A percentile compares a stretch with the other conserved stretches of the same genome.
Conservation (phyloP, 352 stramenopile genomes). For the Phytophthora hibernalis region DNA sequence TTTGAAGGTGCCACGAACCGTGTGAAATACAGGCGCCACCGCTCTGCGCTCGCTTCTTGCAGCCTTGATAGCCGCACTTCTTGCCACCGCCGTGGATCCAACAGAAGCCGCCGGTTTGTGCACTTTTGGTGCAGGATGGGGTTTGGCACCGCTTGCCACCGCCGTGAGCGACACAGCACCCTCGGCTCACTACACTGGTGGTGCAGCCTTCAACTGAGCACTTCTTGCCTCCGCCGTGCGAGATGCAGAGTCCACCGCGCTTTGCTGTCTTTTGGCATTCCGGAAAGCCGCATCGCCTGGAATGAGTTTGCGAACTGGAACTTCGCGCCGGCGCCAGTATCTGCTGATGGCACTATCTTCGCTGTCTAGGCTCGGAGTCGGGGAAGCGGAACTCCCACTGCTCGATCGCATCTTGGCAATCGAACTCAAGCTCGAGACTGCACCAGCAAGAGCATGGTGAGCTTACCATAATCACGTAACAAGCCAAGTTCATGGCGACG, state of each 20-base stretch:
- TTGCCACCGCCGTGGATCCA: slow-evolving; percentile 69
- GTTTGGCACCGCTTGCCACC: slow-evolving; percentile 60
- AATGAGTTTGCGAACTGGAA: slow-evolving; percentile 5
- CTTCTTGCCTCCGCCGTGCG: slow-evolving; percentile 62
- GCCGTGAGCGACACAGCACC: slow-evolving; percentile 68
- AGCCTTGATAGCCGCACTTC: slow-evolving; percentile 56
- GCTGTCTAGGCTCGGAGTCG: slow-evolving; percentile 10
- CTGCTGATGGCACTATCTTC: slow-evolving; percentile 1
- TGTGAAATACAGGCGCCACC: slow-evolving; percentile 66
- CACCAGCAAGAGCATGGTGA: slow-evolving; percentile 14
- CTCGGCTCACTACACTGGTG: slow-evolving; percentile 63
- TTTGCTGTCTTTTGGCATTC: slow-evolving; percentile 63
- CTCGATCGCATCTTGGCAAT: slow-evolving; percentile 21
- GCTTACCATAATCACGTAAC: slow-evolving; percentile 23
- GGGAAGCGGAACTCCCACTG: slow-evolving; percentile 18
- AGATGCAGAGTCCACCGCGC: slow-evolving; percentile 60
- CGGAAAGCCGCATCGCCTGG: slow-evolving; percentile 50
- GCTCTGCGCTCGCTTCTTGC: slow-evolving; percentile 60
- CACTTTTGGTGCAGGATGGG: slow-evolving; percentile 41
- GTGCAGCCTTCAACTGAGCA: slow-evolving; percentile 56
- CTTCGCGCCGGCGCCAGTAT: slow-evolving; percentile 1
- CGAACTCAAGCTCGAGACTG: slow-evolving; percentile 30
- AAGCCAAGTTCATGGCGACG: background rate
- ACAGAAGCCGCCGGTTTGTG: slow-evolving; percentile 54
- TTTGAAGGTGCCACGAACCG: slow-evolving; percentile 12